A percentile compares a stretch with the other conserved stretches of the same genome.
phyloP scores from a whole-genome alignment of 2,329 filamentous ascomycete species.

The Neodidymelliopsis sp. region DNA sequence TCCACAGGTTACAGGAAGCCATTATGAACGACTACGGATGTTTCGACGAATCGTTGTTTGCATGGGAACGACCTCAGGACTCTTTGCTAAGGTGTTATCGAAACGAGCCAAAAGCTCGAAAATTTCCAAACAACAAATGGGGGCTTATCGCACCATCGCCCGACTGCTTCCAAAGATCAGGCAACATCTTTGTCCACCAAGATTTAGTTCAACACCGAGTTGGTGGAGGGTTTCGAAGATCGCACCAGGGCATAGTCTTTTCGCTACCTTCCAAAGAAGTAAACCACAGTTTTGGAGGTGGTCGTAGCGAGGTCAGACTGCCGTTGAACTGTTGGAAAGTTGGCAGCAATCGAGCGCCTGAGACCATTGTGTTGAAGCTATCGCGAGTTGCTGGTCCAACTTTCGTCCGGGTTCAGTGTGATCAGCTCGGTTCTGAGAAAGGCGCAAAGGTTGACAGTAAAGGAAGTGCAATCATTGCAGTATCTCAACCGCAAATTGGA shows the following conservation, averaged over 20 bases:
- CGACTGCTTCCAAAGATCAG: conserved; percentile 6
- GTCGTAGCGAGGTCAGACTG: neutral
- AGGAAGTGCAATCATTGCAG: neutral
- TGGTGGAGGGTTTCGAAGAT: conserved; percentile 12
- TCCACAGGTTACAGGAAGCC: conserved; percentile 24
- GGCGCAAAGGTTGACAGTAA: neutral
- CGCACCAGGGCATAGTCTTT: conserved; percentile 8
- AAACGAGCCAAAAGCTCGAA: neutral
- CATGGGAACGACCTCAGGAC: conserved; percentile 11
- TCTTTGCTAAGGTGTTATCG: neutral
- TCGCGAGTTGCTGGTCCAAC: neutral
- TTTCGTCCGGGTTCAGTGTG: neutral
- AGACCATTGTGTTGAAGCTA: neutral
- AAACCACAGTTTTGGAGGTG: neutral
- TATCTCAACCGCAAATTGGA: neutral
- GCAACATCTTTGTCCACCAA: neutral
- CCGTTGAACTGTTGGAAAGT: neutral
- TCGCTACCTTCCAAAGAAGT: neutral
- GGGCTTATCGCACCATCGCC: conserved; percentile 14
- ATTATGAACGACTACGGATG: conserved; percentile 15
- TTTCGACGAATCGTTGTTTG: conserved; percentile 18
- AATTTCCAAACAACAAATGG: conserved; percentile 3
- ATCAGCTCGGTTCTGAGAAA: neutral
- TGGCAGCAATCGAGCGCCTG: neutral
- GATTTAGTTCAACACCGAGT: conserved; percentile 17